These are phyloP conservation scores for Candida alai DNA, from an alignment of 805 yeast genomes.

Conservation along the genomic window DNA sequence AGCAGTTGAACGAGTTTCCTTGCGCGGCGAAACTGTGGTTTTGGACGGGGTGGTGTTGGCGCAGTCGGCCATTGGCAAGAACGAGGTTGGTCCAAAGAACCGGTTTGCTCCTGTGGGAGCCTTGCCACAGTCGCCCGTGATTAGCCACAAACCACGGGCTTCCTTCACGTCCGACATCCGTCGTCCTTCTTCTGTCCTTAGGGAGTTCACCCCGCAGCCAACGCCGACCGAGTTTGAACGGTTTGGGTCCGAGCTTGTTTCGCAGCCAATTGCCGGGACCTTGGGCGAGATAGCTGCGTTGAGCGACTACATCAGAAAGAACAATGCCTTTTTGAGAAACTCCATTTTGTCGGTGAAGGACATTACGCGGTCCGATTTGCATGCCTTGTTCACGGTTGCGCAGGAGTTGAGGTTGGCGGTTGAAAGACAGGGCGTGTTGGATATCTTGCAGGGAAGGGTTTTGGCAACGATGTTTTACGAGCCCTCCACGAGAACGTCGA, in stretches of 20 bases:
- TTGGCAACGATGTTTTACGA: constrained; percentile 95
- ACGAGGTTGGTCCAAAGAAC: constrained; percentile 45
- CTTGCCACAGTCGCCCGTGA: constrained; percentile 38
- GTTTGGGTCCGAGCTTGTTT: constrained; percentile 65
- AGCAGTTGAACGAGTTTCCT: constrained; percentile 82
- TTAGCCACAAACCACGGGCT: constrained; percentile 23
- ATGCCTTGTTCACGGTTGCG: constrained; percentile 90
- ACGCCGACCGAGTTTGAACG: constrained; percentile 43
- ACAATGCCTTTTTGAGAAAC: constrained; percentile 88
- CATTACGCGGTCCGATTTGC: constrained; percentile 83
- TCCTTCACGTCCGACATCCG: constrained; percentile 31
- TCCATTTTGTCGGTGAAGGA: constrained; percentile 86
- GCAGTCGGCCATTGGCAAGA: constrained; percentile 56
- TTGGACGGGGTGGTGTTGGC: constrained; percentile 76
- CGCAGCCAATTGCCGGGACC: constrained; percentile 69
- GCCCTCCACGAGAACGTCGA: constrained; percentile 95
- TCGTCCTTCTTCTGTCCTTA: constrained; percentile 34
- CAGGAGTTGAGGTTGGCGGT: constrained; percentile 97
- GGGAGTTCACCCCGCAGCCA: constrained; percentile 34
- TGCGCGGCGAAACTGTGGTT: constrained; percentile 74
- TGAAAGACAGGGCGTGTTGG: constrained; percentile 93
- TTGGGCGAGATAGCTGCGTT: constrained; percentile 77
- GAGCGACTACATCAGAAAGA: constrained; percentile 67
- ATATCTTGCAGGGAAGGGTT: constrained; percentile 83
- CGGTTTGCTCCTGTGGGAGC: constrained; percentile 35